Evolutionary conservation across 2,329 filamentous ascomycete species (phyloP).

Genomic region (Penicillium digitatum): DNA sequence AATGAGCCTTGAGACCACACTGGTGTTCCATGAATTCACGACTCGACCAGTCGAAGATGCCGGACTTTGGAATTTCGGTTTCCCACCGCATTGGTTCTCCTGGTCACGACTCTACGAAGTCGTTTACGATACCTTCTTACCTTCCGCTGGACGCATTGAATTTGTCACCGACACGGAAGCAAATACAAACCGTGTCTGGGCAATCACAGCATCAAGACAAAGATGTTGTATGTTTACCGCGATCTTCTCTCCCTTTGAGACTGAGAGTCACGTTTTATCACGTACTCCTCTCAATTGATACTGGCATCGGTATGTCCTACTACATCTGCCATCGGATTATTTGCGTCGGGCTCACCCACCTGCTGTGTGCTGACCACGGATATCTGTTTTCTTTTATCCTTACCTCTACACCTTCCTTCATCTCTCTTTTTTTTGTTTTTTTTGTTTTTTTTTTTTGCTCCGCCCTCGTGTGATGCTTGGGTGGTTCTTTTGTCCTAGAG

Average conservation of each 20-base stretch:
- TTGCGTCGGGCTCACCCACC: conserved; percentile 11
- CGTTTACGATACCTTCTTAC: conserved; percentile 7
- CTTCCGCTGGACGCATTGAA: background rate
- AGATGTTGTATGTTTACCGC: conserved; percentile 2
- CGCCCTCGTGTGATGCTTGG: conserved; percentile 12
- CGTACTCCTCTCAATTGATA: conserved; percentile 4
- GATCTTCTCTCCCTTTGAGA: conserved; percentile 3
- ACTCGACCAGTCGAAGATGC: conserved; percentile 20
- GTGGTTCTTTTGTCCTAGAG: conserved; percentile 15
- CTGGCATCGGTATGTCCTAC: background rate
- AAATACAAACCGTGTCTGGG: conserved; percentile 2
- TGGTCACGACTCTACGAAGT: conserved; percentile 18
- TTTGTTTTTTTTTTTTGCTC: conserved; percentile 2
- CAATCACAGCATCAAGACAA: background rate
- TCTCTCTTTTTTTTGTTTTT: conserved; percentile 1
- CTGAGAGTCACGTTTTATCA: conserved; percentile 3
- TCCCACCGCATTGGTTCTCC: conserved; percentile 2
- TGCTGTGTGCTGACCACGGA: conserved; percentile 17
- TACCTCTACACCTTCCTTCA: background rate
- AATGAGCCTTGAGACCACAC: conserved; percentile 25
- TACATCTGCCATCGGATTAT: conserved; percentile 3
- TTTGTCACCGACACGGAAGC: background rate
- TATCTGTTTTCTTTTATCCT: conserved; percentile 8
- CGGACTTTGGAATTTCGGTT: background rate
- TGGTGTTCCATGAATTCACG: conserved; percentile 32